A percentile compares a stretch with the other conserved stretches of the same genome.
Conservation (phyloP, 768 basidiomycete species). For the Pilatotrama ljubarskyi region DNA sequence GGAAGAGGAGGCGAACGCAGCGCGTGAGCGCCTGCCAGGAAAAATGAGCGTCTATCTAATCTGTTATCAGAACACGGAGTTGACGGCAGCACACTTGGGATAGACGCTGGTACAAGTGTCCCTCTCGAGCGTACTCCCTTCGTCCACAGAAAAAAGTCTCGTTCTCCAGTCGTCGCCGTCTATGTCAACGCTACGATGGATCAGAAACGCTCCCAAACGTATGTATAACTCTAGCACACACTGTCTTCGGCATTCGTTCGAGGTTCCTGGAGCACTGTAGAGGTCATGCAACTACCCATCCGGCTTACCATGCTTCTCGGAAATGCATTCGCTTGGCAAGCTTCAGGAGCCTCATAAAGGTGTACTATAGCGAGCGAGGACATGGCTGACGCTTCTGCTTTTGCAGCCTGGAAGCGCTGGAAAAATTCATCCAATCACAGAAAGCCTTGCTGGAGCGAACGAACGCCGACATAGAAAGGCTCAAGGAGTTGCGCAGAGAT, state of each 20-base stretch:
- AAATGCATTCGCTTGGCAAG: no score
- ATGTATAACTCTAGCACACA: background rate
- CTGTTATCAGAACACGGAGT: background rate
- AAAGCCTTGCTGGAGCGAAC: conserved; percentile 58
- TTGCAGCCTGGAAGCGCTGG: conserved; percentile 62
- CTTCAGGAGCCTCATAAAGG: no score
- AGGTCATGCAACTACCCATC: no score
- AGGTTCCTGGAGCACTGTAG: no score
- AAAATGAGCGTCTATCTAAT: background rate
- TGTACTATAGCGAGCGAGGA: no score
- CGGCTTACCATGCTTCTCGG: no score
- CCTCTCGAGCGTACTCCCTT: background rate
- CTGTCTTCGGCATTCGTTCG: no score
- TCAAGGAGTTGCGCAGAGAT: conserved; percentile 47
- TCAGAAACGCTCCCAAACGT: conserved; percentile 16
- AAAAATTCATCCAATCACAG: conserved; percentile 64
- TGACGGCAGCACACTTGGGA: background rate
- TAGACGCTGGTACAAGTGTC: conserved; percentile 3
- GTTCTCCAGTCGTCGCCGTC: background rate
- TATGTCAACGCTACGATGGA: conserved; percentile 15
- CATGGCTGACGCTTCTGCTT: background rate
- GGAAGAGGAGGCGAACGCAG: no score
- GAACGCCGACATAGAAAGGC: conserved; percentile 59
- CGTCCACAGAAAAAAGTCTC: background rate
- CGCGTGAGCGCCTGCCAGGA: no score